Percentiles rank a stretch among this genome's conserved stretches.
Evolutionary conservation across 2,329 filamentous ascomycete genomes (phyloP).

Genomic region (Blastomyces percursus): DNA sequence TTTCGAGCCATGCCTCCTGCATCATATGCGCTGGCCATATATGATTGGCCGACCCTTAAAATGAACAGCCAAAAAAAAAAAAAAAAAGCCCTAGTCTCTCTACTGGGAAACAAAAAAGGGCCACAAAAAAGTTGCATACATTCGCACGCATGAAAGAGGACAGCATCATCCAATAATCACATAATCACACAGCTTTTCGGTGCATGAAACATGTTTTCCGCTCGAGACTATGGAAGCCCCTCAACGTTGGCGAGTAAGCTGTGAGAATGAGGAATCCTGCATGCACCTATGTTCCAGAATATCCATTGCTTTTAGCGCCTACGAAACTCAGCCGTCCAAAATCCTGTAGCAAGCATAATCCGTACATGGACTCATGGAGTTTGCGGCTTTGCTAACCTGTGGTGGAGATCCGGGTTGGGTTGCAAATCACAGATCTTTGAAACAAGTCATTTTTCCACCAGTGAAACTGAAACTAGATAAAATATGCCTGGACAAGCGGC

Average conservation of each 20-base stretch:
- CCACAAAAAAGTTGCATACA: neutral
- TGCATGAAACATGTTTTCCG: slow-evolving; percentile 7
- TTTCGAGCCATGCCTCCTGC: neutral
- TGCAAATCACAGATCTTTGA: neutral
- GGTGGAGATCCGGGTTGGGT: neutral
- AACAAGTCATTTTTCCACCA: neutral
- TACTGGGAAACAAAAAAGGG: neutral
- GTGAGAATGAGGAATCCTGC: too few relatives aligned
- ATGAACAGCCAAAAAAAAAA: neutral
- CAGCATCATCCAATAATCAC: neutral
- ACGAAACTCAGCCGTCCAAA: neutral
- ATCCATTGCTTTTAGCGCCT: neutral
- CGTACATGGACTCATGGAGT: too few relatives aligned
- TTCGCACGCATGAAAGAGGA: neutral
- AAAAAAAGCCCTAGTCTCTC: too few relatives aligned
- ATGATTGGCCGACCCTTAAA: too few relatives aligned
- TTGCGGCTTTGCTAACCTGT: neutral
- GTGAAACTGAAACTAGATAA: neutral
- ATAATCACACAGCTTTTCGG: slow-evolving; percentile 2
- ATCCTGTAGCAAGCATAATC: neutral
- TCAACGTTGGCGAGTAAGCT: neutral
- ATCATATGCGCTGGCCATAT: neutral
- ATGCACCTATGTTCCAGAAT: neutral
- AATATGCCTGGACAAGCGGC: too few relatives aligned
- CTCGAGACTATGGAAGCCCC: too few relatives aligned